These are phyloP conservation scores for Epichloe brachyelytri DNA, from an alignment of 2,329 filamentous ascomycete species.

Conservation along the genomic window DNA sequence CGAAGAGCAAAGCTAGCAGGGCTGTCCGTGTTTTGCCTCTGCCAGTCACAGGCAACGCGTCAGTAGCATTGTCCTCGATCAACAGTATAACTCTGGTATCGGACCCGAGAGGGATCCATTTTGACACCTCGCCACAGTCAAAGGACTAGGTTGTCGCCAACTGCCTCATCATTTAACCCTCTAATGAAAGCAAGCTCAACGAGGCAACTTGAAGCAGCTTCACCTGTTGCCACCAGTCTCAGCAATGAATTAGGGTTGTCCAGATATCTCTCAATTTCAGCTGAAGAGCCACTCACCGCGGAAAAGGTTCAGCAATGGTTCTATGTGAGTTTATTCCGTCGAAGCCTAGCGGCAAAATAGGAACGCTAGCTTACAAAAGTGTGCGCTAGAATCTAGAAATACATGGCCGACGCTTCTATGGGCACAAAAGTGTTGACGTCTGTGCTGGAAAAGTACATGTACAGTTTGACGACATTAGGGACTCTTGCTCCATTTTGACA, in stretches of 20 bases:
- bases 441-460: slow-evolving; percentile 34
- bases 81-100: slow-evolving; percentile 13
- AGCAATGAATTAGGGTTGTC: slow-evolving; percentile 35
- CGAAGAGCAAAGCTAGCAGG: slow-evolving; percentile 26
- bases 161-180: slow-evolving; percentile 49
- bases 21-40: slow-evolving; percentile 17
- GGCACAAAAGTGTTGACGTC: slow-evolving; percentile 23
- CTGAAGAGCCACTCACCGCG: slow-evolving; percentile 16
- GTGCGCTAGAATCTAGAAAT: slow-evolving; percentile 24
- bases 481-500: slow-evolving; percentile 38
- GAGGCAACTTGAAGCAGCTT: slow-evolving; percentile 10
- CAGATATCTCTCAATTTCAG: slow-evolving; percentile 30
- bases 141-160: slow-evolving; percentile 44
- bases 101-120: slow-evolving; percentile 41
- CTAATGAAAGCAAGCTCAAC: slow-evolving; percentile 9
- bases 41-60: slow-evolving; percentile 10
- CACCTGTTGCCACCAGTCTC: slow-evolving; percentile 22
- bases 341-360: not conserved
- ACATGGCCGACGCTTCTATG: slow-evolving; percentile 22
- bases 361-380: not conserved
- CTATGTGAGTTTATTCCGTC: slow-evolving; percentile 23
- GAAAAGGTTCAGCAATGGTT: slow-evolving; percentile 31
- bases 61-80: slow-evolving; percentile 14
- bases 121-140: slow-evolving; percentile 24
- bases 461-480: slow-evolving; percentile 47